These are phyloP conservation scores for Cryptomeria japonica DNA, from an alignment of 75 land plant species.

Conservation along the genomic window DNA sequence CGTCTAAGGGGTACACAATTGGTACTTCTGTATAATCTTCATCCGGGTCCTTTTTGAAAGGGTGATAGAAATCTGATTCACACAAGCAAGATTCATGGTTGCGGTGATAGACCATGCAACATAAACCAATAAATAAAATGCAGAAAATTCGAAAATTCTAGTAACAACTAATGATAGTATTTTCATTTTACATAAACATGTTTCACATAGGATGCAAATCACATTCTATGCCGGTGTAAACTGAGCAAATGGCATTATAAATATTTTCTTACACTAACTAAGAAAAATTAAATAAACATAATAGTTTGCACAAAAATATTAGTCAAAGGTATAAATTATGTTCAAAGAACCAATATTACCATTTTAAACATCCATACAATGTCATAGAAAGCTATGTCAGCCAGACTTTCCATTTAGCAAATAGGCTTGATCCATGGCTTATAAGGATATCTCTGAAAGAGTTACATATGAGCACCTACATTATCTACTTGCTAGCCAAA, in stretches of 20 bases:
- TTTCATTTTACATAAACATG: not conserved
- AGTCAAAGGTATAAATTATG: too few species aligned
- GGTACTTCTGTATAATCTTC: not conserved
- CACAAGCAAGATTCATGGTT: not conserved
- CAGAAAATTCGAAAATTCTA: not conserved
- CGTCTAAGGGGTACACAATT: not conserved
- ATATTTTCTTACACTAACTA: too few species aligned
- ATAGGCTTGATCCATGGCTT: too few species aligned
- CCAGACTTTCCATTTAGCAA: too few species aligned
- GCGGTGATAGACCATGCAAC: not conserved
- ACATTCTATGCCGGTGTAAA: not conserved
- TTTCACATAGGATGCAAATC: not conserved
- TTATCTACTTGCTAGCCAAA: too few species aligned
- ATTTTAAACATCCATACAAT: too few species aligned
- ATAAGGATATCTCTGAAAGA: too few species aligned
- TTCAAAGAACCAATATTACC: too few species aligned
- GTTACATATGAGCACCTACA: too few species aligned
- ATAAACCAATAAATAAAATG: not conserved
- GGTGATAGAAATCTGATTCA: slow-evolving; percentile 27
- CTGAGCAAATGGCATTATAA: not conserved
- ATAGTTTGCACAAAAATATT: too few species aligned
- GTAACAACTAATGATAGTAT: not conserved
- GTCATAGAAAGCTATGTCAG: too few species aligned
- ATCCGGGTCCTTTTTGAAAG: slow-evolving; percentile 23
- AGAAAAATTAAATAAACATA: too few species aligned